phyloP scores from a whole-genome alignment of 352 stramenopile genomes.

The Salisapilia sapeloensis region DNA sequence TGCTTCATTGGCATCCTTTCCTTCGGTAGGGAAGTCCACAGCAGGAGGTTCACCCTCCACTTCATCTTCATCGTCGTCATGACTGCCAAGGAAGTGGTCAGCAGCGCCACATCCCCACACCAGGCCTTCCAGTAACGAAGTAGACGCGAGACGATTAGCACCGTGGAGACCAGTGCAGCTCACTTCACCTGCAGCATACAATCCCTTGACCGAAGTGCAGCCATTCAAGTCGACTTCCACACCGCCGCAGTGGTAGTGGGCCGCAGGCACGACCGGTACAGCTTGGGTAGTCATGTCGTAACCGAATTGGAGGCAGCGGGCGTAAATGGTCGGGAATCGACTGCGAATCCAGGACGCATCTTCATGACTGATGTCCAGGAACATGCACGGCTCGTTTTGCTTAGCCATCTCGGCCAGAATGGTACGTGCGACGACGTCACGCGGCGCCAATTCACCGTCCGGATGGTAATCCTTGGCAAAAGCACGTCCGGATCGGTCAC shows the following conservation, averaged over 20 bases:
- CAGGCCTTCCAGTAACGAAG: conserved; percentile 86
- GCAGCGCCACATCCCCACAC: conserved; percentile 86
- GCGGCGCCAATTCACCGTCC: conserved; percentile 83
- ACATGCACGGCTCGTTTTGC: conserved; percentile 70
- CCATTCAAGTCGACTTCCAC: conserved; percentile 82
- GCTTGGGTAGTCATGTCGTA: conserved; percentile 85
- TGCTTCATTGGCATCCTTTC: conserved; percentile 14
- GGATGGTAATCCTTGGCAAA: conserved; percentile 89
- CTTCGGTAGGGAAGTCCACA: conserved; percentile 2
- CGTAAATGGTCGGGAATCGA: conserved; percentile 80
- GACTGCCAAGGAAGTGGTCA: conserved; percentile 36
- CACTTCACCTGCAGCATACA: conserved; percentile 88
- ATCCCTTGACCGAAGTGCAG: conserved; percentile 47
- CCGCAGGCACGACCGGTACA: conserved; percentile 84
- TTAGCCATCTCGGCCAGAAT: conserved; percentile 86
- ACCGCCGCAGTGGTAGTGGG: conserved; percentile 91
- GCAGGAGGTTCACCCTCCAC: conserved; percentile 1
- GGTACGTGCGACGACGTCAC: conserved; percentile 86
- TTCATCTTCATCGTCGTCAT: too few relatives aligned
- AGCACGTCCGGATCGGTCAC: conserved; percentile 44
- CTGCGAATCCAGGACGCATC: conserved; percentile 65
- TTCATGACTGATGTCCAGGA: conserved; percentile 86
- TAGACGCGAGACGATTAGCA: conserved; percentile 88
- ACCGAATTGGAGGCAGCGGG: conserved; percentile 54
- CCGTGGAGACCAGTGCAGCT: conserved; percentile 89